Conservation (phyloP, 2,329 filamentous ascomycete species). For the Talaromyces sp. region DNA sequence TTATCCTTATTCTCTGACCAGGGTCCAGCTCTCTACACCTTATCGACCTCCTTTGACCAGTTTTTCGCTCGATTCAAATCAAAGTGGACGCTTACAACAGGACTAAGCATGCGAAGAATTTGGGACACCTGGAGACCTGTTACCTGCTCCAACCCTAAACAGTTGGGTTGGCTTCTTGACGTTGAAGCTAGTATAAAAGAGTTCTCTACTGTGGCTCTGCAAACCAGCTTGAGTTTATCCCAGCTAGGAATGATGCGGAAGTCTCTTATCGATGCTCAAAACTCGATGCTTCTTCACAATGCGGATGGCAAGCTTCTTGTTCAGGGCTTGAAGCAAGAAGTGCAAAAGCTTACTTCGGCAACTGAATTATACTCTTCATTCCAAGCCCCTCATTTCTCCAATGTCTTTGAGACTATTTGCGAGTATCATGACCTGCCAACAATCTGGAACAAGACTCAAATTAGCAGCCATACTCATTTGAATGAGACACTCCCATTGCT, state of each 20-base stretch:
- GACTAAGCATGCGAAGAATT: constrained; percentile 72
- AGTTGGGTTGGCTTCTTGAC: constrained; percentile 31
- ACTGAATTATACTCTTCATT: constrained; percentile 25
- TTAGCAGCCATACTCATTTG: constrained; percentile 17
- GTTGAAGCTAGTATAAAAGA: constrained; percentile 32
- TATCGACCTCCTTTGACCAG: constrained; percentile 25
- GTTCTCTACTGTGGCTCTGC: constrained; percentile 33
- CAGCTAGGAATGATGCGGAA: constrained; percentile 32
- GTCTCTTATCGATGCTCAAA: constrained; percentile 36
- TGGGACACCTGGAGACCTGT: constrained; percentile 69
- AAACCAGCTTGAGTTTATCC: constrained; percentile 31
- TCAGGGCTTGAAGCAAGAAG: constrained; percentile 33
- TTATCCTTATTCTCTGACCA: constrained; percentile 29
- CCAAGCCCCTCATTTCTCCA: constrained; percentile 39
- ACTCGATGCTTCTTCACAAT: constrained; percentile 30
- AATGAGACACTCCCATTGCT: constrained; percentile 31
- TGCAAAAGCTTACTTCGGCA: constrained; percentile 30
- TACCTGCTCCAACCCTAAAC: constrained; percentile 38
- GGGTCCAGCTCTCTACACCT: constrained; percentile 20
- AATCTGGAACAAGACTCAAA: constrained; percentile 11
- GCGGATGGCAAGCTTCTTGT: constrained; percentile 33
- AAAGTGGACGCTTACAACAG: constrained; percentile 69
- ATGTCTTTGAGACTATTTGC: constrained; percentile 45
- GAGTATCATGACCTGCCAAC: constrained; percentile 40
- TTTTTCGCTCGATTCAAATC: constrained; percentile 57